Conservation (phyloP, 1,284 basidiomycete genomes). For the Trichosporon asahii region DNA sequence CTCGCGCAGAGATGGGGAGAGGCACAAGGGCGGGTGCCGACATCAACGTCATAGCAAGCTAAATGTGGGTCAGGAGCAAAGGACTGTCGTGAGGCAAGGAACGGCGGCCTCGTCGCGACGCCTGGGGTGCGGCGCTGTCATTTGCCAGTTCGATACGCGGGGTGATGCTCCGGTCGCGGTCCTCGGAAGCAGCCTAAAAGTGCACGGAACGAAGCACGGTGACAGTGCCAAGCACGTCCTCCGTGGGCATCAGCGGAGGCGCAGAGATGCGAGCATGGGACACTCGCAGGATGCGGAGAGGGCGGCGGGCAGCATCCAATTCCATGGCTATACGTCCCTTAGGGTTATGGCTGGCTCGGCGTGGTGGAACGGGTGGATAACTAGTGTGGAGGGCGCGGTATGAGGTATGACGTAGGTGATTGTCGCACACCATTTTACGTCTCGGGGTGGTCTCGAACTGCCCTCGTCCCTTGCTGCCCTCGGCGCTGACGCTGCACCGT, state of each 20-base stretch:
- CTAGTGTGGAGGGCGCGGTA: not conserved
- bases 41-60: constrained; percentile 6
- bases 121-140: not conserved
- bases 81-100: not conserved
- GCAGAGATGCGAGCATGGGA: not conserved
- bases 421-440: not conserved
- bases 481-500: not conserved
- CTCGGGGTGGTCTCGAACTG: not conserved
- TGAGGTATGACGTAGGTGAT: constrained; percentile 2
- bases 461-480: not conserved
- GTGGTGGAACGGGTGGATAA: not conserved
- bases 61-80: not conserved
- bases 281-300: not conserved
- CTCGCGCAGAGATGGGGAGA: not conserved
- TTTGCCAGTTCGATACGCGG: not conserved
- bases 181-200: too few relatives aligned
- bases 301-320: not conserved
- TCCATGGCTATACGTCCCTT: not conserved
- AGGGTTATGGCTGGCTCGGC: too few relatives aligned
- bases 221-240: not conserved
- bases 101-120: not conserved
- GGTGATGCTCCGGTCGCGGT: too few relatives aligned
- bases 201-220: not conserved
- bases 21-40: not conserved
- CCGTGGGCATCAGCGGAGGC: not conserved